A percentile compares a stretch with the other conserved stretches of the same genome.
Evolutionary conservation across 352 stramenopile species (phyloP).

Genomic region (Globisporangium takayamanum): DNA sequence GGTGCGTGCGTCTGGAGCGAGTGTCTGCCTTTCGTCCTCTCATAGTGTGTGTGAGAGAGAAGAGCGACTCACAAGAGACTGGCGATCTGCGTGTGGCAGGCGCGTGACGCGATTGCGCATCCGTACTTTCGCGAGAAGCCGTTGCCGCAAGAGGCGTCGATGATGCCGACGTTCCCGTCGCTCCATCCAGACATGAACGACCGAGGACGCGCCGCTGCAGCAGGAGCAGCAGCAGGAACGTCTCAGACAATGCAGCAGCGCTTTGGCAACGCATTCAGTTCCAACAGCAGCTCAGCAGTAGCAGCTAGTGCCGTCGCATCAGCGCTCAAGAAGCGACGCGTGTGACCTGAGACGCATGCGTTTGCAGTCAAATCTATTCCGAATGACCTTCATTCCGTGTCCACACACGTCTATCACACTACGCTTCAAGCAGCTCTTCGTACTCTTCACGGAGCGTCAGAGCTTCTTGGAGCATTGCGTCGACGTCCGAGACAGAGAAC

Average conservation of each 20-base stretch:
- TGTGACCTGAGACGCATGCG: not conserved
- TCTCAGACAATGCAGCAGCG: constrained; percentile 1
- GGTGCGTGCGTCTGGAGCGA: constrained; percentile 13
- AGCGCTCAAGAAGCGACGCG: constrained; percentile 11
- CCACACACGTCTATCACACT: not conserved
- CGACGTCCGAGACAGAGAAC: constrained; percentile 47
- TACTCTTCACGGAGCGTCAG: constrained; percentile 63
- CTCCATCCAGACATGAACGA: constrained; percentile 37
- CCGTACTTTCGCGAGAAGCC: constrained; percentile 62
- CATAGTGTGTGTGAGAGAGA: not conserved
- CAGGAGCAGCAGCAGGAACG: not conserved
- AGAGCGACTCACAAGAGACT: too few species aligned
- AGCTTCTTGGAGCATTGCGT: constrained; percentile 65
- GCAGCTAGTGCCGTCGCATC: not conserved
- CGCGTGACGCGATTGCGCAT: constrained; percentile 38
- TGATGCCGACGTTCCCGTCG: constrained; percentile 66
- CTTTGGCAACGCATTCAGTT: constrained; percentile 12
- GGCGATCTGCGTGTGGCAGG: constrained; percentile 12
- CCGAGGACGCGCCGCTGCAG: not conserved
- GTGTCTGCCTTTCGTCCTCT: not conserved
- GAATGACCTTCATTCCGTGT: not conserved
- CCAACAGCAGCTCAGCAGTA: not conserved
- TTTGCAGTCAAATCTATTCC: too few species aligned
- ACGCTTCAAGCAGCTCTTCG: constrained; percentile 54
- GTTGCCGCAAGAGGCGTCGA: constrained; percentile 45